A percentile compares a stretch with the other conserved stretches of the same genome.
Evolutionary conservation across 352 stramenopile species (phyloP).

Genomic region (Phytophthora hibernalis): DNA sequence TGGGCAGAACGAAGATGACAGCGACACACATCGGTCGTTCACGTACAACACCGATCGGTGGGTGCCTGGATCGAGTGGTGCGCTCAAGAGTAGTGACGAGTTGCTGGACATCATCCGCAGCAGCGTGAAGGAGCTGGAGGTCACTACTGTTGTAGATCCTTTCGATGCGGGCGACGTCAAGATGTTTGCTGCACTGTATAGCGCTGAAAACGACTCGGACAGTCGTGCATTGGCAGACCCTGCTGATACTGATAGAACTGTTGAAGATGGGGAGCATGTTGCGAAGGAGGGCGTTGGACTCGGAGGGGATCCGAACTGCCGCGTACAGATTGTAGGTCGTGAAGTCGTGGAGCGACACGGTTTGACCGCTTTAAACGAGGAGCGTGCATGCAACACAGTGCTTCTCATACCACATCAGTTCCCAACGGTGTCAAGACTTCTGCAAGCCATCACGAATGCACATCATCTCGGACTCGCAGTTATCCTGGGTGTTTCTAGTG

Average conservation of each 20-base stretch:
- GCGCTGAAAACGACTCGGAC: constrained; percentile 49
- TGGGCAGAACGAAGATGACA: constrained; percentile 18
- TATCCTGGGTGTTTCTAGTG: constrained; percentile 52
- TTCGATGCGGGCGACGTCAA: constrained; percentile 67
- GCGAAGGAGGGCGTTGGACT: constrained; percentile 26
- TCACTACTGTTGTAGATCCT: constrained; percentile 65
- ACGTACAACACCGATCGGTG: constrained; percentile 81
- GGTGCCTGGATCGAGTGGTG: constrained; percentile 51
- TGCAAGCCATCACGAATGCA: constrained; percentile 54
- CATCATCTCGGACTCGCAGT: constrained; percentile 60
- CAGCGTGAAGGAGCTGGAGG: constrained; percentile 58
- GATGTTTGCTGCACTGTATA: constrained; percentile 55
- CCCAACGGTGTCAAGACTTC: constrained; percentile 50
- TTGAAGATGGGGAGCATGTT: background rate
- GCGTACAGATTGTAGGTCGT: constrained; percentile 58
- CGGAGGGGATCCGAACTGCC: constrained; percentile 53
- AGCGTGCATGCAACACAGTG: constrained; percentile 71
- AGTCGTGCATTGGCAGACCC: constrained; percentile 3
- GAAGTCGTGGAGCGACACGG: constrained; percentile 43
- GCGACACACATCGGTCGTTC: constrained; percentile 22
- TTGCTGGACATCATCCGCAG: constrained; percentile 64
- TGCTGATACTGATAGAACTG: background rate
- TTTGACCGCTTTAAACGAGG: constrained; percentile 52
- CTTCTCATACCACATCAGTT: constrained; percentile 64
- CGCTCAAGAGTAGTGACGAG: constrained; percentile 68